phyloP scores from a whole-genome alignment of 2,329 filamentous ascomycete genomes.

The Colletotrichum sp. region DNA sequence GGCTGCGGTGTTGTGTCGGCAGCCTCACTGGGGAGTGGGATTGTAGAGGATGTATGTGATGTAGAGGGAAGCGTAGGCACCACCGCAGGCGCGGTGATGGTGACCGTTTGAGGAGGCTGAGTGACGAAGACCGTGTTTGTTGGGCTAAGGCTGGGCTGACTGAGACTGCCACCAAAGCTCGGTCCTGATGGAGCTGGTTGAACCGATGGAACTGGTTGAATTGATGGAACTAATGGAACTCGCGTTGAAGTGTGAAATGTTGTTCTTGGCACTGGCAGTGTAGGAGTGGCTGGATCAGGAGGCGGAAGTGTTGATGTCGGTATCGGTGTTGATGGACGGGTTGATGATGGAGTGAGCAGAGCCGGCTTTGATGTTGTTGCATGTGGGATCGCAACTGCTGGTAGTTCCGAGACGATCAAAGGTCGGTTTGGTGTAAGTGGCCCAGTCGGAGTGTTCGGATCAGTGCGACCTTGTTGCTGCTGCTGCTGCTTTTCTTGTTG shows the following conservation, averaged over 20 bases:
- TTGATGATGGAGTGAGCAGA: not conserved
- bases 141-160: not conserved
- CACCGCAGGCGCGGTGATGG: not conserved
- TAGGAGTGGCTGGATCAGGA: not conserved
- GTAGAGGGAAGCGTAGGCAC: not conserved
- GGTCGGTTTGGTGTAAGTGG: not conserved
- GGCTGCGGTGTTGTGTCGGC: not conserved
- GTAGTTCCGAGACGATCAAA: not conserved
- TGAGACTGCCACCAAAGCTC: not conserved
- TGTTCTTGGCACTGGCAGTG: not conserved
- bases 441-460: not conserved
- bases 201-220: not conserved
- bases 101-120: not conserved
- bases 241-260: not conserved
- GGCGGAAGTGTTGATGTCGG: not conserved
- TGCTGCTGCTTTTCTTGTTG: not conserved
- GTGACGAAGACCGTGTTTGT: not conserved
- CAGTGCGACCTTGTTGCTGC: not conserved
- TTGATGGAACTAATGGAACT: not conserved
- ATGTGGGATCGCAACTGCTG: not conserved
- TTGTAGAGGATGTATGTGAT: not conserved
- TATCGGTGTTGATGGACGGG: not conserved
- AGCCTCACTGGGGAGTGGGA: not conserved
- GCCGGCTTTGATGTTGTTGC: not conserved
- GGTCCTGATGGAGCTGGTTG: not conserved